Percentiles rank a stretch among this genome's conserved stretches.
Conservation (phyloP, 139 green algal species). For the Marvania coccoides region DNA sequence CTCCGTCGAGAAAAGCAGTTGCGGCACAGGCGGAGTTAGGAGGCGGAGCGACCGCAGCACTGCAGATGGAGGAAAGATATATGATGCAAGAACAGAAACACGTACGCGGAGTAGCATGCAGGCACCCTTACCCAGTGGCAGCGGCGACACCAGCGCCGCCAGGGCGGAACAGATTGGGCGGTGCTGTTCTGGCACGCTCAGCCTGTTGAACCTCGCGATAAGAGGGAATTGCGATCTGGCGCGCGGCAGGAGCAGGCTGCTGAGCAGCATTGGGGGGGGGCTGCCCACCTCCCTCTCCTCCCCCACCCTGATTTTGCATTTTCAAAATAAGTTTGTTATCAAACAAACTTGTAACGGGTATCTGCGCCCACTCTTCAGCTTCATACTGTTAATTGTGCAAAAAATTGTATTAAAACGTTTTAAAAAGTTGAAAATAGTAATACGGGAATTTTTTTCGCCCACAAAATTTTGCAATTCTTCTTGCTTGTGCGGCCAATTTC, state of each 20-base stretch:
- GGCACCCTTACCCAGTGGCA: no score
- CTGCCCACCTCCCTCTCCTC: neutral
- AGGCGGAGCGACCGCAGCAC: no score
- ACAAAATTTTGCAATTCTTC: neutral
- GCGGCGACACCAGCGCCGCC: neutral
- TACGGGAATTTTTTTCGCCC: neutral
- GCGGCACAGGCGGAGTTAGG: no score
- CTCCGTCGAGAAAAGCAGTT: no score
- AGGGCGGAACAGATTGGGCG: neutral
- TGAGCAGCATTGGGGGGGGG: neutral
- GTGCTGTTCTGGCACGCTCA: neutral
- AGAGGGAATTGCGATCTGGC: conserved; percentile 14
- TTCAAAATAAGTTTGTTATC: neutral
- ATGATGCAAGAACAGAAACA: no score
- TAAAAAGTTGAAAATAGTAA: neutral
- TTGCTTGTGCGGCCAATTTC: neutral
- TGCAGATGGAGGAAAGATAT: no score
- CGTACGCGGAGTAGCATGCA: no score
- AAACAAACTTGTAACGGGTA: neutral
- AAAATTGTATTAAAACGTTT: neutral
- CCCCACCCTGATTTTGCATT: neutral
- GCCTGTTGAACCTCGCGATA: conserved; percentile 11
- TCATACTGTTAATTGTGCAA: neutral
- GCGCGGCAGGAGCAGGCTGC: no score
- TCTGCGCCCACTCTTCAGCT: neutral